Conservation (phyloP, 306 rosid genomes). For the Malus asiatica region DNA sequence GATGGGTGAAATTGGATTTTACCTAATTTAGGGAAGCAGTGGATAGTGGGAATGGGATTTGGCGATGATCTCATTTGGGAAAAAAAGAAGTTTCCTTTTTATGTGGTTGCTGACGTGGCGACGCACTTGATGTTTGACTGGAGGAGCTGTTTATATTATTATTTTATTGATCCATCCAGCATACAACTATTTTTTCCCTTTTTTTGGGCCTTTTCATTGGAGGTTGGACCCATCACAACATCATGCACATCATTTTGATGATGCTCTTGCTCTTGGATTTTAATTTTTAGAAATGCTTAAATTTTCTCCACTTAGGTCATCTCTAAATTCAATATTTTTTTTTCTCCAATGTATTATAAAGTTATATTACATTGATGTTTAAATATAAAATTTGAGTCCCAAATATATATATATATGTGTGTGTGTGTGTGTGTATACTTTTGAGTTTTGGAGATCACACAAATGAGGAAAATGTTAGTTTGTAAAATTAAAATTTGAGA, state of each 20-base stretch:
- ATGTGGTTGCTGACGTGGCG: constrained; percentile 24
- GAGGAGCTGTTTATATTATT: background rate
- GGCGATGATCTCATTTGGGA: constrained; percentile 4
- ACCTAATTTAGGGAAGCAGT: background rate
- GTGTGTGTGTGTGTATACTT: too few species aligned
- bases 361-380: too few species aligned
- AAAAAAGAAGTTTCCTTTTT: background rate
- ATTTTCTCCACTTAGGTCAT: background rate
- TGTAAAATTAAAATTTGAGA: too few species aligned
- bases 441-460: background rate
- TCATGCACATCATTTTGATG: background rate
- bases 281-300: too few species aligned
- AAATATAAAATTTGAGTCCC: too few species aligned
- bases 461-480: too few species aligned
- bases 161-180: constrained; percentile 3
- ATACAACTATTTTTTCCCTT: background rate
- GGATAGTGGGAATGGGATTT: background rate
- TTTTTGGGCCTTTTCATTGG: background rate
- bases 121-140: constrained; percentile 19
- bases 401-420: too few species aligned
- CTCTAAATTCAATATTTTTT: background rate
- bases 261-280: background rate
- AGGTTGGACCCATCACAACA: background rate
- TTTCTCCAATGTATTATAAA: background rate
- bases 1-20: background rate